Conservation (phyloP, 169 alveolate genomes). For the Eimeria necatrix region DNA sequence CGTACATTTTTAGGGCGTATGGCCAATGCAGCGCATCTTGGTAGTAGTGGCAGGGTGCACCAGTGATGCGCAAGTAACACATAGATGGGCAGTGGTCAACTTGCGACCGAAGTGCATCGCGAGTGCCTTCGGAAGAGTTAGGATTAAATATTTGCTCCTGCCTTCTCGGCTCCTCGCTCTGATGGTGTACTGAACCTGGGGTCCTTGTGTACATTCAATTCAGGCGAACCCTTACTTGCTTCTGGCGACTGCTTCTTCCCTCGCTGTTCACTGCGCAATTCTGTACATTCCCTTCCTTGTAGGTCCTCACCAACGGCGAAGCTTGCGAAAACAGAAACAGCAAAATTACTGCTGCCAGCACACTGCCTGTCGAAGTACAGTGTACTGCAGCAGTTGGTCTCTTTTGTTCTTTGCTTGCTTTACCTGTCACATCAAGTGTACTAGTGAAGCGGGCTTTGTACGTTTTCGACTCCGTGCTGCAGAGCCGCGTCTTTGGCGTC, state of each 20-base stretch:
- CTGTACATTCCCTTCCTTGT: constrained; percentile 97
- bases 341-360: not conserved
- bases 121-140: too few species aligned
- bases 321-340: not conserved
- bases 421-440: not conserved
- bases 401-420: not conserved
- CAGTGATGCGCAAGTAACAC: too few species aligned
- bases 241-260: constrained; percentile 95
- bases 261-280: constrained; percentile 95
- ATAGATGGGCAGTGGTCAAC: too few species aligned
- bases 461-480: constrained; percentile 11
- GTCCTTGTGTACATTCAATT: not conserved
- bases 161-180: too few species aligned
- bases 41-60: not conserved
- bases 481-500: constrained; percentile 93
- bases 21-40: not conserved
- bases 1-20: not conserved
- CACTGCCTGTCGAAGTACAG: not conserved
- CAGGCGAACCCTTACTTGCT: constrained; percentile 95
- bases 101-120: too few species aligned
- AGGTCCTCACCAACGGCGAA: constrained; percentile 1
- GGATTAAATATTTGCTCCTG: too few species aligned
- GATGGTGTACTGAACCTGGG: not conserved
- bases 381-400: too few species aligned
- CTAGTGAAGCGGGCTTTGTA: not conserved